These are phyloP conservation scores for Aquilaria malaccensis DNA, from an alignment of 345 rosid genomes.

Conservation along the genomic window DNA sequence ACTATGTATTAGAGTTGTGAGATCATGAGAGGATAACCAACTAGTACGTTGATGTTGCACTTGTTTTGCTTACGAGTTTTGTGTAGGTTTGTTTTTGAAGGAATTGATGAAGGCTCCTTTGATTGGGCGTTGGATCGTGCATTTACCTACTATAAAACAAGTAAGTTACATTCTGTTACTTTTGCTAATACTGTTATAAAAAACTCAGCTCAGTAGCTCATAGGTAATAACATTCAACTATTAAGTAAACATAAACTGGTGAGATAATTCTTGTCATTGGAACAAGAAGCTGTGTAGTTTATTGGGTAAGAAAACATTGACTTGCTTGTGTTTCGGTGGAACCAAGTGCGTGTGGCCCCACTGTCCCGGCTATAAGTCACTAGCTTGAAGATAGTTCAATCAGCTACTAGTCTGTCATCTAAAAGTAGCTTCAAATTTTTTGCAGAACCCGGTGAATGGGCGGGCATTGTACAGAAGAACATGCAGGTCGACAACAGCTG, in stretches of 20 bases:
- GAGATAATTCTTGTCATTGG: no score
- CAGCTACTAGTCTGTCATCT: not conserved
- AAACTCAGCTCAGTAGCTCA: no score
- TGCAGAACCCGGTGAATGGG: conserved; percentile 44
- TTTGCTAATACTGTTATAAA: not conserved
- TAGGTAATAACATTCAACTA: no score
- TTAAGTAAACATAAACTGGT: no score
- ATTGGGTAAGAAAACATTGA: no score
- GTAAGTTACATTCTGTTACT: conserved; percentile 23
- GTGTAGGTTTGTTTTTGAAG: conserved; percentile 38
- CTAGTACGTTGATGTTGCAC: not conserved
- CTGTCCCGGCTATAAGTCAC: no score
- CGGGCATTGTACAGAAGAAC: conserved; percentile 23
- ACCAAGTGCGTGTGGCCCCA: no score
- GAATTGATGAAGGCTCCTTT: conserved; percentile 54
- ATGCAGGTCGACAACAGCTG: conserved; percentile 46
- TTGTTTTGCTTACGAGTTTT: not conserved
- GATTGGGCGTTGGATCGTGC: conserved; percentile 43
- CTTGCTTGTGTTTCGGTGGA: no score
- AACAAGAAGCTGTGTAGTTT: no score
- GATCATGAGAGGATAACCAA: no score
- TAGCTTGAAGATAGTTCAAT: no score
- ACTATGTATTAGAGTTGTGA: no score
- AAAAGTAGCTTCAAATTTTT: not conserved
- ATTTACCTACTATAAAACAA: conserved; percentile 31